Evolutionary conservation across 2,329 filamentous ascomycete species (phyloP), one percentile per base, ranked within the genome.

Genomic region (Dactylellina cionopaga): DNA sequence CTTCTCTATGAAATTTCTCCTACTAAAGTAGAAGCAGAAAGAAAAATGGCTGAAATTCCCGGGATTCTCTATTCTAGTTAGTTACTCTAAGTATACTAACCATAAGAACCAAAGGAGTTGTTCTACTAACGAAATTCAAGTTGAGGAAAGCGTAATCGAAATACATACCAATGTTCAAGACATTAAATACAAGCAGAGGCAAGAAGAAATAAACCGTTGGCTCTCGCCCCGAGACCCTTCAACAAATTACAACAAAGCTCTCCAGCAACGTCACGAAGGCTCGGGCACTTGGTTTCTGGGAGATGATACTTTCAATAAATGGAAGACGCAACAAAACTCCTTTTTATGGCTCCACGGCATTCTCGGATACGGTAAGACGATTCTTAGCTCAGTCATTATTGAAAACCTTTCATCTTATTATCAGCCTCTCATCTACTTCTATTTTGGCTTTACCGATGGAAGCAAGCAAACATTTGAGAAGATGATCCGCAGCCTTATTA

Each of bases 331-430:
- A n/a, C n/a, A n/a, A n/a, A n/a, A n/a, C n/a, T n/a, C n/a, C n/a
- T n/a, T n/a, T n/a, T n/a, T n/a, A n/a, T n/a, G n/a, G n/a, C n/a
- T n/a, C n/a, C n/a, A n/a, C n/a, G n/a, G n/a, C n/a, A n/a, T n/a
- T n/a, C 78, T 80, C 17, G 81, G 81, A 35, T 83, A 81, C 52
- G 81, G 82, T 9, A 83, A 83, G 68, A 82, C 80, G 0, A 76
- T 82, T 56, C 76, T 82, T 0, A 79, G 78, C 65, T 81, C 79
- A 5, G 80, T 77, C 1, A 73, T 82, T 25, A 76, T 82, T n/a
- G 56, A 80, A 64, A 56, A 79, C 54, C 56, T 79, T 7, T 47
- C 75, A 19, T 5, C 10, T 10, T 0, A 43, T n/a, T 9, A 11
- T 43, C 11, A 17, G 4, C 22, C 19, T 17, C 54, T 33, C 19